Percentiles rank a stretch among this genome's conserved stretches.
These are phyloP conservation scores for Malassezia dermatis DNA, from an alignment of 1,284 basidiomycete genomes.

Conservation along the genomic window DNA sequence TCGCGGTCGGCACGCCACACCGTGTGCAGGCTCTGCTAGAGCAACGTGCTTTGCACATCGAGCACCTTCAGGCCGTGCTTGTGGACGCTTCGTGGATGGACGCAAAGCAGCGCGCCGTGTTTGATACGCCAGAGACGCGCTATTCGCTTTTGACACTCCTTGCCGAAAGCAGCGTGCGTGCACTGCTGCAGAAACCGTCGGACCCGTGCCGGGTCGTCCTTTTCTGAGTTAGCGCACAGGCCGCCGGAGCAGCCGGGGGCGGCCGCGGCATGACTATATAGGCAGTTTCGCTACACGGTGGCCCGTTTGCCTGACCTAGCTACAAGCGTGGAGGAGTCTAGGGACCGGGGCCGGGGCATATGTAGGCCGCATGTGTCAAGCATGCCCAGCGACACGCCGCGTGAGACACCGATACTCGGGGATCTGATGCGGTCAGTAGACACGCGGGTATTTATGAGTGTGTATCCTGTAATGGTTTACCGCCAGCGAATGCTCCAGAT, in stretches of 20 bases:
- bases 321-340: too few relatives aligned
- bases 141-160: slow-evolving; percentile 32
- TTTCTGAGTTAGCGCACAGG: not conserved
- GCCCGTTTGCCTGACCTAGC: too few relatives aligned
- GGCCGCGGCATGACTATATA: not conserved
- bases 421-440: too few relatives aligned
- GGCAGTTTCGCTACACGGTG: not conserved
- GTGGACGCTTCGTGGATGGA: slow-evolving; percentile 41
- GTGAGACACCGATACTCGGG: too few relatives aligned
- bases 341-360: too few relatives aligned
- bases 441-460: too few relatives aligned
- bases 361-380: too few relatives aligned
- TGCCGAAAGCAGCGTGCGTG: not conserved
- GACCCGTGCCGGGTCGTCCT: slow-evolving; percentile 2
- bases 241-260: not conserved
- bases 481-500: too few relatives aligned
- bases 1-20: slow-evolving; percentile 40
- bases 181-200: not conserved
- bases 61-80: slow-evolving; percentile 24
- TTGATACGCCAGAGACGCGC: slow-evolving; percentile 38
- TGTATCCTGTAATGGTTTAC: too few relatives aligned
- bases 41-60: slow-evolving; percentile 23
- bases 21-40: slow-evolving; percentile 27
- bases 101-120: slow-evolving; percentile 31
- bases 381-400: too few relatives aligned